Base-by-base conservation (phyloP, 768 basidiomycete species). In the Tylopilus sp. region DNA sequence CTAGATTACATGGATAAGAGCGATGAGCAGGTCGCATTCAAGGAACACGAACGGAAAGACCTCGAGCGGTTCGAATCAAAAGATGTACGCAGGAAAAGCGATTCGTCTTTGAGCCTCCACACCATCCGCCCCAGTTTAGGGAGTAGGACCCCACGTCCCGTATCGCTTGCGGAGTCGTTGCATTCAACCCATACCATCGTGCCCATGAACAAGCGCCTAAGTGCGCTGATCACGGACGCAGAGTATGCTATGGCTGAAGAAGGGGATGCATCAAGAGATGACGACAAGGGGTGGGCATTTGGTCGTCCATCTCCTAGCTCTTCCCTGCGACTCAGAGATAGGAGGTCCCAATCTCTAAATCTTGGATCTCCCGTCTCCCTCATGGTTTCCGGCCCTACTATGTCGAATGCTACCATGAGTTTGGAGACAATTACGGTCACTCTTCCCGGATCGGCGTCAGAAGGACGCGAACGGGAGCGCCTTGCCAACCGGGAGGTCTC, bases 1-100 rank as follows among this genome's bases (percentile, higher is more conserved):
- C 71, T 86, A 41, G 75, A 76, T 44, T 82, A 74, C 59, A 79
- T 84, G 57, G 67, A 71, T 40, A 72, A 61, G 56, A 69, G 64
- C 21, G 75, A 73, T 53, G 73, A 74, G 52, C 58, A 54, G 26
- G 12, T 51, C 3, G 45, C 48, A 47, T 51, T 47, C 28, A 64
- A 61, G 53, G 65, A 62, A 56, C 64, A 53, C 30, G 62, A 60
- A 40, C 57, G 53, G 58, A 73, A 60, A 44, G 69, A 71, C 25
- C 50, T 57, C 23, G 70, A 69, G 40, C 58, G 70, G 63, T 60
- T 53, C 39, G 76, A 79, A 41, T 65, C 65, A 61, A 90, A 85
- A 71, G 88, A 91, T 56, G 74, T 76, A 28, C 86, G 88, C 85
- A 73, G 88, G 61, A 88, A 86, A 70, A 89, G 88, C 58, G 88